Conservation (phyloP, 805 yeast genomes). For the Kodamaea jinghongensis region DNA sequence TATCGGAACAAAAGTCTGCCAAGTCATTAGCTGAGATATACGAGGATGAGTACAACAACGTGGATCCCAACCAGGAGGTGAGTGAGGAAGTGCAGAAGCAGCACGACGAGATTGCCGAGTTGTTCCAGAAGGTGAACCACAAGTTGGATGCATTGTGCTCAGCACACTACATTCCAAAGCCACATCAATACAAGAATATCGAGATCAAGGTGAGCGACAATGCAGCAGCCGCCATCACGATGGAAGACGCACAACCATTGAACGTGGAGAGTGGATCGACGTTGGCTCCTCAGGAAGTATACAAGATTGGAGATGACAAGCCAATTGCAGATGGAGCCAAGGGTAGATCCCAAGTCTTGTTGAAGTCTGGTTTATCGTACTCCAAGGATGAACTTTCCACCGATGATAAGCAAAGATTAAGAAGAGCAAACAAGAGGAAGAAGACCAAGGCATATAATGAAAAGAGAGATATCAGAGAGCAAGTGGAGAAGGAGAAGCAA, state of each 20-base stretch:
- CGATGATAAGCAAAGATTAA: conserved; percentile 81
- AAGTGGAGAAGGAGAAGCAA: conserved; percentile 22
- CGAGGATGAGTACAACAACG: conserved; percentile 72
- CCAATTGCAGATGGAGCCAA: conserved; percentile 27
- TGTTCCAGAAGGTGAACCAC: conserved; percentile 61
- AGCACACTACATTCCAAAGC: conserved; percentile 93
- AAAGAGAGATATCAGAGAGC: conserved; percentile 27
- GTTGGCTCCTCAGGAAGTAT: conserved; percentile 94
- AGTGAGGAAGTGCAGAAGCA: conserved; percentile 65
- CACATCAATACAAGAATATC: conserved; percentile 66
- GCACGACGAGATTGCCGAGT: conserved; percentile 72
- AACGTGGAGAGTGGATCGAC: conserved; percentile 69
- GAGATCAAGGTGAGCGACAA: conserved; percentile 65
- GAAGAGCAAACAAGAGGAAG: conserved; percentile 84
- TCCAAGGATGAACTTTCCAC: conserved; percentile 78
- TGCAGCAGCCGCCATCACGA: conserved; percentile 76
- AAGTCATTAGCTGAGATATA: conserved; percentile 90
- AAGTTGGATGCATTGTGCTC: conserved; percentile 86
- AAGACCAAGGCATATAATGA: conserved; percentile 54
- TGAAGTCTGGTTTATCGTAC: conserved; percentile 76
- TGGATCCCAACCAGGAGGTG: conserved; percentile 44
- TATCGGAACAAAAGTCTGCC: conserved; percentile 78
- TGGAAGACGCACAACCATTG: conserved; percentile 97
- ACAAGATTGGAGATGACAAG: conserved; percentile 48
- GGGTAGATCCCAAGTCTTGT: conserved; percentile 54